Evolutionary conservation across 257 asterid species (phyloP), one percentile per base, ranked within the genome.

Genomic region (Solanum microdontum): DNA sequence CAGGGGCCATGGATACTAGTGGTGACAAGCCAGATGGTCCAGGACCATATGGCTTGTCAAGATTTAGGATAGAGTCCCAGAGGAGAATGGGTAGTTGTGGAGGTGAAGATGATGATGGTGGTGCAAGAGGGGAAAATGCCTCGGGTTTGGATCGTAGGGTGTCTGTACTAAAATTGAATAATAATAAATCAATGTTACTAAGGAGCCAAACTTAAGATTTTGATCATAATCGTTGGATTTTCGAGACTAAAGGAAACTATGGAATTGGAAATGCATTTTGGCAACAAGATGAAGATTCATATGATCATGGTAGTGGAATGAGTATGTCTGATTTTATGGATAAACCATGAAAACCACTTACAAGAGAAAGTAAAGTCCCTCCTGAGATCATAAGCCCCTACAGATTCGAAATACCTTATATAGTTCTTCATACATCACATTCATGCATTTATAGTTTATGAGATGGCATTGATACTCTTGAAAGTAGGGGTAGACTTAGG

Each of bases 331-430:
- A 96, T 93, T 95, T 97, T 66, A 87, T 94, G 94, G 98, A 97
- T 89, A 97, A 95, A 90, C 99, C 99, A 1, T 97, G 99, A 98
- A 97, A 97, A 88, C 99, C 99, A 1, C 96, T 97, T 24, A 97
- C 99, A 2, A 88, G 99, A 77, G 95, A 97, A 92, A 51, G 95
- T 30, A 85, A 89, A 34, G 89, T 94, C 87, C 97, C 99, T 1
- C 87, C 95, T 8, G 95, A 87, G 40, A 82, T 97, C 73, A 92
- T 97, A 83, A 95, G 98, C 90, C 99, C 99, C 82, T 97, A 97
- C 94, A 95, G 98, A 98, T 91, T 75, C 13, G 83, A 21, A 48
- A 8, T 23, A 48, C 60, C 60, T 48, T 48, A 48, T 60, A 15
- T 55, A 28, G 6, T 68, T 68, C 75, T 26, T 68, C 21, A 10